Evolutionary conservation across 495 filamentous ascomycete genomes (phyloP).

Genomic region (Hypoxylon trugodes): DNA sequence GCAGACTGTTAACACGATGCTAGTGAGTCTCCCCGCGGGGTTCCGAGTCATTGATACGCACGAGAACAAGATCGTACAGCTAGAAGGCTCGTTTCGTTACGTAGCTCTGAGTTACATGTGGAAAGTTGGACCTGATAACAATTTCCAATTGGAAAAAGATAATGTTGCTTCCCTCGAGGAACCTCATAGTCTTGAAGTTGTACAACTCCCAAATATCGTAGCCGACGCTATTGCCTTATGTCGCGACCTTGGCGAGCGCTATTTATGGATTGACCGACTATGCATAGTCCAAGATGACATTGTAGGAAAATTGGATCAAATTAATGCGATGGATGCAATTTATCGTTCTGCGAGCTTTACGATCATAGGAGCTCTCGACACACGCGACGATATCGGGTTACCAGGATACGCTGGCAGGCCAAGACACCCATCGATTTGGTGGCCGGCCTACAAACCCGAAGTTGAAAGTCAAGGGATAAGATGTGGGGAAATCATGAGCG

Average conservation of each 20-base stretch:
- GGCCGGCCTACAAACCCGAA: background rate
- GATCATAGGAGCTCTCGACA: background rate
- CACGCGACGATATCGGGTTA: background rate
- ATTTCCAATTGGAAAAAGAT: background rate
- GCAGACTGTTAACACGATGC: background rate
- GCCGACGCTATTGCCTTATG: background rate
- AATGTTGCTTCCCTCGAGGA: background rate
- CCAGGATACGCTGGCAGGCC: background rate
- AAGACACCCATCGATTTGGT: background rate
- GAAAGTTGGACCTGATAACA: background rate
- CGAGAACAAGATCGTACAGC: background rate
- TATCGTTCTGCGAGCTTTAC: background rate
- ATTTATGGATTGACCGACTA: slow-evolving; percentile 1
- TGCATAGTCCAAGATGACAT: background rate
- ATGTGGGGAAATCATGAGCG: background rate
- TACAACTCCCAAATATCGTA: background rate
- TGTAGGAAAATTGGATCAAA: background rate
- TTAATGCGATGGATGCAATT: background rate
- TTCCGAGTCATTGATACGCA: background rate
- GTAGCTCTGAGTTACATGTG: slow-evolving; percentile 2
- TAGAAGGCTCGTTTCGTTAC: background rate
- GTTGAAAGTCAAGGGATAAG: background rate
- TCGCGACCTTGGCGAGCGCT: background rate
- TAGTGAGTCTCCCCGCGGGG: background rate
- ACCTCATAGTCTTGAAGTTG: background rate